Conservation (phyloP, 1,284 basidiomycete species). For the Porodaedalea pini region DNA sequence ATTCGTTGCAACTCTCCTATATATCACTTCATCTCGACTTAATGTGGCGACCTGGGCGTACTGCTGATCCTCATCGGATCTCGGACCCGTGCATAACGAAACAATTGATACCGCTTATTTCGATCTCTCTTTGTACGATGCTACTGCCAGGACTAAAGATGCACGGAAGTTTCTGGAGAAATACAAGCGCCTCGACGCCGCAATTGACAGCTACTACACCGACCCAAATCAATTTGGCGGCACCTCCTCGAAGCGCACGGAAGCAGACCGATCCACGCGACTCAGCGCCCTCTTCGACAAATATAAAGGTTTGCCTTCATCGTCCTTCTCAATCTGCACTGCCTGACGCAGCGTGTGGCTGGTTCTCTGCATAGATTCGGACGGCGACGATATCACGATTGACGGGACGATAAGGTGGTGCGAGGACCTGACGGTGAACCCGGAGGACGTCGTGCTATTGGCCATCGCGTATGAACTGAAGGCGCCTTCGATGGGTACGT, state of each 20-base stretch:
- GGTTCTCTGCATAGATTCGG: no score
- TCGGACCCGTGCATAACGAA: no score
- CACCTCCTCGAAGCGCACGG: constrained; percentile 32
- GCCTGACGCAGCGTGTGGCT: not conserved
- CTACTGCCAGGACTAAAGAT: constrained; percentile 48
- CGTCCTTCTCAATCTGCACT: not conserved
- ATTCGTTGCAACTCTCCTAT: constrained; percentile 8
- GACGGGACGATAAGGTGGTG: constrained; percentile 77
- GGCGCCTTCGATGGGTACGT: constrained; percentile 70
- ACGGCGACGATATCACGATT: constrained; percentile 57
- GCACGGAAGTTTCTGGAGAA: constrained; percentile 73
- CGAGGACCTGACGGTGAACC: constrained; percentile 61
- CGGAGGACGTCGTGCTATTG: constrained; percentile 74
- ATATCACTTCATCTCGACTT: constrained; percentile 1
- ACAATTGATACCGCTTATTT: no score
- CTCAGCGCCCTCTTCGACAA: constrained; percentile 67
- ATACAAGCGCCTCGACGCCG: constrained; percentile 66
- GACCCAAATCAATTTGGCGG: constrained; percentile 40
- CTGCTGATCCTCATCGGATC: no score
- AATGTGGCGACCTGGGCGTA: not conserved
- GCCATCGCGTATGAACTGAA: constrained; percentile 76
- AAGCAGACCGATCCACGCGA: constrained; percentile 27
- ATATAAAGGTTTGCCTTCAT: constrained; percentile 63
- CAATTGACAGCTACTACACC: constrained; percentile 74
- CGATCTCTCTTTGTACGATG: constrained; percentile 23